Percentiles rank a stretch among this genome's conserved stretches.
Conservation (phyloP, 2,329 filamentous ascomycete species). For the Pyricularia pennisetigena region DNA sequence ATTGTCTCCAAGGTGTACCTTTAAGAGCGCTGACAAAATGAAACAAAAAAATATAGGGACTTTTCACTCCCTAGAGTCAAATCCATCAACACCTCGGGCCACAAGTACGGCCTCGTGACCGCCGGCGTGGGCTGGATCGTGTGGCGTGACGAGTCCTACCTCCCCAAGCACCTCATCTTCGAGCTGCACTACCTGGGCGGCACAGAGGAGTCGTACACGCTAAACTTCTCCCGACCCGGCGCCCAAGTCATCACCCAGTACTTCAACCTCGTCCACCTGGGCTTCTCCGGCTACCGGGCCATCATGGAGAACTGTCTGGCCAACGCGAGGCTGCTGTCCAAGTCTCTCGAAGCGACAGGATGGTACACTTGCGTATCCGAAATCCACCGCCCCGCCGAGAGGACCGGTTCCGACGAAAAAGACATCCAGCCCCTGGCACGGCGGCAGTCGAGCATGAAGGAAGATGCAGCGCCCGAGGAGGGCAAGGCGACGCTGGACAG, state of each 20-base stretch:
- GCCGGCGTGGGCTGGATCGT: constrained; percentile 62
- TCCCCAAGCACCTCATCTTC: constrained; percentile 61
- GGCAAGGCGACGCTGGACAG: background rate
- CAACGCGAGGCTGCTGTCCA: constrained; percentile 55
- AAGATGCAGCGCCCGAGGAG: background rate
- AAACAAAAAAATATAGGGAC: constrained; percentile 27
- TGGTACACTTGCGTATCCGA: constrained; percentile 58
- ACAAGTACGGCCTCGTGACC: constrained; percentile 55
- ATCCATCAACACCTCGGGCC: constrained; percentile 53
- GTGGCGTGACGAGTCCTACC: constrained; percentile 54
- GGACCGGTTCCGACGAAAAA: constrained; percentile 6
- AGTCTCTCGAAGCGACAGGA: constrained; percentile 52
- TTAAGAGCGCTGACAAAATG: background rate
- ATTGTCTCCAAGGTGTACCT: background rate
- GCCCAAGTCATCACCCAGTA: constrained; percentile 63
- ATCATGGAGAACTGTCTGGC: constrained; percentile 58
- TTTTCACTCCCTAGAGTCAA: constrained; percentile 53
- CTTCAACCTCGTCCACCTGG: constrained; percentile 63
- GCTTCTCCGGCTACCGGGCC: constrained; percentile 52
- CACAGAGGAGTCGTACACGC: constrained; percentile 60
- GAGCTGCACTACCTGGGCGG: constrained; percentile 62
- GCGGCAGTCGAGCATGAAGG: background rate
- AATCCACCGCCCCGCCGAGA: constrained; percentile 46
- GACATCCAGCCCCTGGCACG: constrained; percentile 5
- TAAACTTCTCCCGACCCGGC: constrained; percentile 64